phyloP scores from a whole-genome alignment of 1,284 basidiomycete genomes.

The Ustilago vetiveriae region DNA sequence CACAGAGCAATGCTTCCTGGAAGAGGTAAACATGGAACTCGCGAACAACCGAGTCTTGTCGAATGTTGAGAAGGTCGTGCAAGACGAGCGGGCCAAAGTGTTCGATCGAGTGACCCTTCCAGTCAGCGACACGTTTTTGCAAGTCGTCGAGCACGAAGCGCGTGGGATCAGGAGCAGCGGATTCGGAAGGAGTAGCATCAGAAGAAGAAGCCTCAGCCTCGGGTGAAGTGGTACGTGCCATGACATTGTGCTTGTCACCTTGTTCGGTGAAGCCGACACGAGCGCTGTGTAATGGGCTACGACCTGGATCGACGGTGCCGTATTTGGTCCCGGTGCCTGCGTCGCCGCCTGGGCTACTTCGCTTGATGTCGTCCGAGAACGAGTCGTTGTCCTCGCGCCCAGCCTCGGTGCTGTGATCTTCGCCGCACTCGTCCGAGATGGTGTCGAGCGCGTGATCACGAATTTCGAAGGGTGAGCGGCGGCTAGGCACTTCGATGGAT shows the following conservation, averaged over 20 bases:
- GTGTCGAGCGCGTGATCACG: constrained; percentile 50
- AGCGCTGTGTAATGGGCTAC: constrained; percentile 25
- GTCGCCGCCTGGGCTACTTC: constrained; percentile 24
- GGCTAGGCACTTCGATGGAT: constrained; percentile 83
- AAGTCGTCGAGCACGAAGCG: constrained; percentile 84
- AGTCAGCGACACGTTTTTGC: constrained; percentile 85
- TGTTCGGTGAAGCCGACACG: constrained; percentile 29
- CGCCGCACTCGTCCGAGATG: constrained; percentile 38
- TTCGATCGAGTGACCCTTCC: constrained; percentile 89
- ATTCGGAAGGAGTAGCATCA: constrained; percentile 51
- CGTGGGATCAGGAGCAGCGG: constrained; percentile 70
- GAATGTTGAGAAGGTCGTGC: constrained; percentile 87
- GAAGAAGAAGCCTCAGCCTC: constrained; percentile 50
- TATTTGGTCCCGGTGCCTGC: constrained; percentile 1
- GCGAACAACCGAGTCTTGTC: constrained; percentile 83
- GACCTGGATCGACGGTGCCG: constrained; percentile 5
- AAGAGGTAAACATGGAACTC: constrained; percentile 96
- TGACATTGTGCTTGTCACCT: constrained; percentile 35
- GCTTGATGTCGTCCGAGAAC: constrained; percentile 58
- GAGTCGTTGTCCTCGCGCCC: constrained; percentile 35
- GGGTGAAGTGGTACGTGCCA: constrained; percentile 19
- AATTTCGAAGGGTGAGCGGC: constrained; percentile 72
- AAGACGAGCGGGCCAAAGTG: constrained; percentile 83
- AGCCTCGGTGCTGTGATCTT: constrained; percentile 13
- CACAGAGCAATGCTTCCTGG: constrained; percentile 94